Base-by-base conservation (phyloP, 2,329 filamentous ascomycete genomes). In the Fusarium sp. region DNA sequence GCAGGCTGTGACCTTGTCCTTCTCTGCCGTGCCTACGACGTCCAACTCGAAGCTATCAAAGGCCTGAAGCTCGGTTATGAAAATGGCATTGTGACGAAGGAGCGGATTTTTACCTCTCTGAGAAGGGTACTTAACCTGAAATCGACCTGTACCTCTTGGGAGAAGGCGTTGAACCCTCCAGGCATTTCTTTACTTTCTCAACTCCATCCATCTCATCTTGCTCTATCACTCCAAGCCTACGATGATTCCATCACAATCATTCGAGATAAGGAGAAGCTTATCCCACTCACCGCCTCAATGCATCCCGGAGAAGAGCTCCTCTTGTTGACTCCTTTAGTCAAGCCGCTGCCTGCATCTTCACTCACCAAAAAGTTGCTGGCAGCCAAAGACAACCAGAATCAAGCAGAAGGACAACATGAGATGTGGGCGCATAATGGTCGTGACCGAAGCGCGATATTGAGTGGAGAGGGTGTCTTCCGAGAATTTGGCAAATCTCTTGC, bases 161-260 rank as follows among this genome's bases (percentile, higher is more conserved):
- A 94, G 57, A 93, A 94, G 78, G 96, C 96, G 2, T 85, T 98
- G n/a, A 93, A 96, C 74, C 95, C 96, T 4, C 90, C 92, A 0
- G 95, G 96, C 1, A 89, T 96, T 56, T 89, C 89, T 56, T 88
- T 94, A 12, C 87, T 98, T 42, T 92, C 94, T 20, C 90, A 93
- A 74, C 89, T 98, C 60, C 95, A 98, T 77, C 93, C 94, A 9
- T 90, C 91, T 17, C 96, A 98, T 80, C 91, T 93, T 15, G 89
- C 89, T 11, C 87, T 98, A 10, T 98, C 96, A 2, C 93, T 91
- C 1, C 92, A 90, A 79, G 95, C 95, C 5, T 99, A 98, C 81
- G 95, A 97, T 79, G 92, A 91, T 75, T 98, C 96, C 3, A 97
- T 98, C 68, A 96, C 95, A 0, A 92, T 99, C 30, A 94, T 98